phyloP scores from a whole-genome alignment of 176 grass and related monocot species.

The Triticum dicoccoides region DNA sequence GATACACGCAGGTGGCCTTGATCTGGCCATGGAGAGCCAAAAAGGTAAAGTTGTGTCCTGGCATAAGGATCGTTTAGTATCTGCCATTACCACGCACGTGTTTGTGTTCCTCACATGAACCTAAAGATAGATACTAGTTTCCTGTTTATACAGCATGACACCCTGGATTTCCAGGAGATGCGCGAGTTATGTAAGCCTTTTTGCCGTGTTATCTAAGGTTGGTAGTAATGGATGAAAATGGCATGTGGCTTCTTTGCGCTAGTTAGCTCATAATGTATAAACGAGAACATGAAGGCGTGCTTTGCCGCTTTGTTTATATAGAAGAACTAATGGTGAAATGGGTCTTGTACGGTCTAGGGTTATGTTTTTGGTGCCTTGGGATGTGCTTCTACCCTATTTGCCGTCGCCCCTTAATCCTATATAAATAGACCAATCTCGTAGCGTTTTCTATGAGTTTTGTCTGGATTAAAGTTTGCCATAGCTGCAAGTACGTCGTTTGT shows the following conservation, averaged over 20 bases:
- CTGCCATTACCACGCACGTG: not conserved
- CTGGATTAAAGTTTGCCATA: no score
- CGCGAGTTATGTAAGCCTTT: not conserved
- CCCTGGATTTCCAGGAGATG: not conserved
- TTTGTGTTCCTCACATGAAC: not conserved
- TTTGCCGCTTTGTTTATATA: no score
- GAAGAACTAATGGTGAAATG: no score
- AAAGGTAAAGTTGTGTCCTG: not conserved
- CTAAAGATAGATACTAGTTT: slow-evolving; percentile 29
- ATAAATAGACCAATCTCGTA: no score
- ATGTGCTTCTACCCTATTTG: no score
- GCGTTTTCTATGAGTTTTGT: no score
- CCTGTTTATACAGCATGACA: not conserved
- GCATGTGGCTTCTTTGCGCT: not conserved
- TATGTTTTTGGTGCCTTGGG: no score
- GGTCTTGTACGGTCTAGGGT: no score
- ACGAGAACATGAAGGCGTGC: no score
- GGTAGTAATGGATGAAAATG: not conserved
- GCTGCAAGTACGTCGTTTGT: no score
- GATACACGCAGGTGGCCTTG: slow-evolving; percentile 16
- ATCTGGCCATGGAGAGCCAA: slow-evolving; percentile 18
- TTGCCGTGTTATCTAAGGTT: not conserved
- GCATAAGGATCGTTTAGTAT: not conserved
- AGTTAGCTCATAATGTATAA: not conserved
- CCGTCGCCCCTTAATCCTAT: no score